Evolutionary conservation across 116 monocot genomes (phyloP).

Genomic region (Trichopus zeylanicus): DNA sequence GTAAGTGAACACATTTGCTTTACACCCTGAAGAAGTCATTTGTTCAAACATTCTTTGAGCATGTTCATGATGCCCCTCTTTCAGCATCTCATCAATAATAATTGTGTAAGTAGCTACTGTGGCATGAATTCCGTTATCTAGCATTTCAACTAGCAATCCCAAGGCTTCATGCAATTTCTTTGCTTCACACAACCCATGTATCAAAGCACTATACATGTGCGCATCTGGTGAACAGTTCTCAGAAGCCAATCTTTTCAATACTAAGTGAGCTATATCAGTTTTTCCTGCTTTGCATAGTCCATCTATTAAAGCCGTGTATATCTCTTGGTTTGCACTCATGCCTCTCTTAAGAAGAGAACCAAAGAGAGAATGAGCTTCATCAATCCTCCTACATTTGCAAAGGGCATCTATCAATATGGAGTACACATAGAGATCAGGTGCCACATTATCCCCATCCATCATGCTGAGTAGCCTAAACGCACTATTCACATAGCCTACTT

Average conservation of each 20-base stretch:
- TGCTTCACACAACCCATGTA: neutral
- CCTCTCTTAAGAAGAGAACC: neutral
- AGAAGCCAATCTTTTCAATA: neutral
- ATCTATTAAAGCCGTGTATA: neutral
- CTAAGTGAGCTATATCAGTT: neutral
- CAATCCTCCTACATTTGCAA: neutral
- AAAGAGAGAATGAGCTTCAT: neutral
- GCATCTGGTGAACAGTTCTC: neutral
- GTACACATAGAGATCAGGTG: neutral
- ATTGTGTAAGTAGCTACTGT: neutral
- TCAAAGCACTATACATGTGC: neutral
- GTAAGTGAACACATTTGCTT: neutral
- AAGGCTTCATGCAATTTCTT: neutral
- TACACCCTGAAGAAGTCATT: constrained; percentile 1
- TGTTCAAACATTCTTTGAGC: neutral
- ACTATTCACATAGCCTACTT: neutral
- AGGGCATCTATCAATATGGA: neutral
- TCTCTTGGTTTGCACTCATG: neutral
- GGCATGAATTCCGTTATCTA: neutral
- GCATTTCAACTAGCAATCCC: neutral
- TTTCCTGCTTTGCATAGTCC: constrained; percentile 1
- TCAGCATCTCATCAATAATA: neutral
- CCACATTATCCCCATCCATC: neutral
- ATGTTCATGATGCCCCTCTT: neutral
- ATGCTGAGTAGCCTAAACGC: neutral